A percentile compares a stretch with the other conserved stretches of the same genome.
Evolutionary conservation across 179 eudicot species (phyloP).

Genomic region (Beta macrorhiza): DNA sequence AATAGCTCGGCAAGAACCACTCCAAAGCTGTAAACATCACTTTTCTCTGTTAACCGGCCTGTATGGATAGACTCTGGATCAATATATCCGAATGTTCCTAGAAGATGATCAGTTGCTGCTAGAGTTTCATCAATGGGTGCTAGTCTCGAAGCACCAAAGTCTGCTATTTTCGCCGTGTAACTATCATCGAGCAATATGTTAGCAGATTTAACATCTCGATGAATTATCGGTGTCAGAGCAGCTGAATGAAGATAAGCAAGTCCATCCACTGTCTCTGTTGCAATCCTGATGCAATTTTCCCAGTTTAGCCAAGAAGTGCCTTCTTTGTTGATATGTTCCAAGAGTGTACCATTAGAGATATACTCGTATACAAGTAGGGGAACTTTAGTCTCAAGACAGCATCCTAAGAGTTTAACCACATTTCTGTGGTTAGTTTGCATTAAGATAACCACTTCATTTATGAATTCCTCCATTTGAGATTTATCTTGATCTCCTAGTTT

Average conservation of each 20-base stretch:
- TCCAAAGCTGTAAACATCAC: conserved; percentile 10
- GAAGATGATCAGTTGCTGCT: neutral
- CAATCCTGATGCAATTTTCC: neutral
- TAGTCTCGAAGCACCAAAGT: conserved; percentile 5
- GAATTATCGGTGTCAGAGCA: neutral
- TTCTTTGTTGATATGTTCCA: neutral
- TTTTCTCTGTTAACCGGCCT: neutral
- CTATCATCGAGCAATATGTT: neutral
- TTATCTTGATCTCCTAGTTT: neutral
- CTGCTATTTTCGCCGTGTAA: neutral
- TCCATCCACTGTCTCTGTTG: neutral
- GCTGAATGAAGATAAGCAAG: neutral
- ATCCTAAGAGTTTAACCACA: conserved; percentile 8
- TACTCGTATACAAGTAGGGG: neutral
- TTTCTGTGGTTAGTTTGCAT: neutral
- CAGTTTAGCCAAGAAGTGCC: neutral
- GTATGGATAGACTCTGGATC: neutral
- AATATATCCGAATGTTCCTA: neutral
- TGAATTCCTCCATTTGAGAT: neutral
- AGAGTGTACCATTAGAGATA: conserved; percentile 1
- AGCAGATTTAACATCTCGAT: conserved; percentile 1
- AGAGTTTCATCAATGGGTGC: neutral
- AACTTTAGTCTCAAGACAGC: conserved; percentile 4
- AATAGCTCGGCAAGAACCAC: neutral
- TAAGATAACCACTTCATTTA: neutral